Base-by-base conservation (phyloP, 495 filamentous ascomycete genomes). In the Penicillium turbatum region DNA sequence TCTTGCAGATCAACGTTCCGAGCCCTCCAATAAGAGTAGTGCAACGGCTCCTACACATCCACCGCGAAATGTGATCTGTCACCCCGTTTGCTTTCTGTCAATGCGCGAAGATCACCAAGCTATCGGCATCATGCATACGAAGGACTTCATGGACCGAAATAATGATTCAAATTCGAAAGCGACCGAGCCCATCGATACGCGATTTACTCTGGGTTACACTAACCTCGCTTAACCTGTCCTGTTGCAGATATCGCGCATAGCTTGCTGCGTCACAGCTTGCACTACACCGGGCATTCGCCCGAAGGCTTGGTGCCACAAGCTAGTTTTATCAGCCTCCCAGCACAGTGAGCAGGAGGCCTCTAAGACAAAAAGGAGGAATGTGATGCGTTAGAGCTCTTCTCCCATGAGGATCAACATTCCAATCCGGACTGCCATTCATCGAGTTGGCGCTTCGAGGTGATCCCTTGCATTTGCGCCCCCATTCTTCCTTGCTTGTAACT, bases 391-490 rank as follows among this genome's bases (percentile, higher is more conserved):
- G n/a, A 16, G 11, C 41, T 26, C 34, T 21, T 35, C 19, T 51
- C 24, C 45, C 42, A 49, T 51, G 38, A 48, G 5, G 60, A 64
- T 64, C 56, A 60, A 45, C 64, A 66, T 66, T 66, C 64, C 61
- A 48, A 54, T 57, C 27, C 35, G 38, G 60, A 62, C 64, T 61
- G 56, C 53, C 55, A 64, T 56, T 40, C 51, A 62, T 55, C 48
- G 37, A 43, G 15, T 53, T 36, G 36, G 41, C 27, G 41, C 43
- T 53, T 65, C 42, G 31, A 46, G 34, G 17, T 5, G 16, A 48
- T 59, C 64, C 64, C 64, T 66, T 66, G 64, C 64, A 35, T 64
- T 0, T 30, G 6, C 41, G 26, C 13, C 41, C 37, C 32, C 47
- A 55, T 51, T 53, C 30, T 59, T 59, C 64, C 64, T 66, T 66